Evolutionary conservation across 2,329 filamentous ascomycete genomes (phyloP).

Genomic region (Gnomoniopsis sp.): DNA sequence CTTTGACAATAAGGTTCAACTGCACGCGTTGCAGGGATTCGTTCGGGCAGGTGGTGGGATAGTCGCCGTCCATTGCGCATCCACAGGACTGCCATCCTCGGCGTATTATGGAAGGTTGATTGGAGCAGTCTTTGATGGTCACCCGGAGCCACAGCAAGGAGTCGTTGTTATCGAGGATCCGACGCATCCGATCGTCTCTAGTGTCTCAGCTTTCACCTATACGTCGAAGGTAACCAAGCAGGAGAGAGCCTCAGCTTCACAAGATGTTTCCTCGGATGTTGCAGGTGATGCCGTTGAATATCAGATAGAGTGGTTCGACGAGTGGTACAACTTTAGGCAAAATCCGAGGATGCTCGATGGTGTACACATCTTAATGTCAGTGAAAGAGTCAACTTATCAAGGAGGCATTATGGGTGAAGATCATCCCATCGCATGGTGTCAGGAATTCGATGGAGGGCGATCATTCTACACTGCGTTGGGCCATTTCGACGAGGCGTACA

Average conservation of each 20-base stretch:
- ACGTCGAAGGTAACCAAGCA: neutral
- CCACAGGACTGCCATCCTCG: conserved; percentile 29
- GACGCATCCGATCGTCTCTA: conserved; percentile 28
- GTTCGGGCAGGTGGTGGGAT: conserved; percentile 34
- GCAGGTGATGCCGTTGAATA: neutral
- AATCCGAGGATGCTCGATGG: conserved; percentile 26
- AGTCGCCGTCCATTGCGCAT: conserved; percentile 38
- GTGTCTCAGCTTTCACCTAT: conserved; percentile 5
- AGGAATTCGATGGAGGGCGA: conserved; percentile 34
- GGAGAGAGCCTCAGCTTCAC: neutral
- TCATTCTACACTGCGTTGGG: conserved; percentile 40
- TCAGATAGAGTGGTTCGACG: conserved; percentile 33
- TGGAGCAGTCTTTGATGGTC: conserved; percentile 35
- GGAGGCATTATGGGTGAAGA: conserved; percentile 33
- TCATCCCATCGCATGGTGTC: conserved; percentile 38
- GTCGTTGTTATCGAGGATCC: conserved; percentile 28
- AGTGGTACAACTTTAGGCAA: conserved; percentile 40
- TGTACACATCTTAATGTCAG: conserved; percentile 32
- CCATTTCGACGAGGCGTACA: conserved; percentile 38
- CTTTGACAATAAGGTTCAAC: conserved; percentile 27
- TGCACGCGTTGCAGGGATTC: conserved; percentile 31
- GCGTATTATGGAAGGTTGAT: conserved; percentile 36
- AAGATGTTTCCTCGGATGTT: neutral
- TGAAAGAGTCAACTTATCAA: conserved; percentile 32
- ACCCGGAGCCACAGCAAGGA: conserved; percentile 34